Conservation (phyloP, 345 rosid species). For the Camelina laxa region DNA sequence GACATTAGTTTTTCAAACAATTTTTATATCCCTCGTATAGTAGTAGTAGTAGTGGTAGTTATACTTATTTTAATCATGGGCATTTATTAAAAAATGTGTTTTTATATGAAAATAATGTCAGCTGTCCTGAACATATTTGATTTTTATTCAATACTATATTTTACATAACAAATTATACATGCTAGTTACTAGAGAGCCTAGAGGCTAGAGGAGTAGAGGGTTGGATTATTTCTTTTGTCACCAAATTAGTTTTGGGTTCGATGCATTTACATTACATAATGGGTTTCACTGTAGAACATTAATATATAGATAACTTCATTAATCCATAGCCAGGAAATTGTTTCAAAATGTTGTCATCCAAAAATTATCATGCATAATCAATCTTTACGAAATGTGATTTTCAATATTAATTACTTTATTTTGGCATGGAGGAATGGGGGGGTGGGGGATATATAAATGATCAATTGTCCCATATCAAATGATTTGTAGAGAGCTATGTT, state of each 20-base stretch:
- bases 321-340: too few relatives aligned
- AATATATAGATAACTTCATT: too few relatives aligned
- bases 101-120: conserved; percentile 1
- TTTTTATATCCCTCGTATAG: conserved; percentile 13
- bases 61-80: neutral
- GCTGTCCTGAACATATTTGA: conserved; percentile 27
- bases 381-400: neutral
- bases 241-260: conserved; percentile 37
- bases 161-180: neutral
- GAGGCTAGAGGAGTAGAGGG: too few relatives aligned
- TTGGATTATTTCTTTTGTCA: conserved; percentile 26
- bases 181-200: conserved; percentile 22
- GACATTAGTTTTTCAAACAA: neutral
- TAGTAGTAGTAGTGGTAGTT: conserved; percentile 9
- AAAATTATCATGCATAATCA: too few relatives aligned
- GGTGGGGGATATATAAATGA: neutral
- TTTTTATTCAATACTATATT: neutral
- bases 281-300: conserved; percentile 17
- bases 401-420: neutral
- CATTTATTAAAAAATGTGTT: neutral
- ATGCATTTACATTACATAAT: conserved; percentile 37
- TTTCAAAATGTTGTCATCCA: too few relatives aligned
- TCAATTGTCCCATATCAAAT: conserved; percentile 21
- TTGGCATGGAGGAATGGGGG: conserved; percentile 2
- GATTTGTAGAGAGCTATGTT: conserved; percentile 9